Evolutionary conservation across 805 yeast genomes (phyloP).

Genomic region (Cyberlindnera japonica): DNA sequence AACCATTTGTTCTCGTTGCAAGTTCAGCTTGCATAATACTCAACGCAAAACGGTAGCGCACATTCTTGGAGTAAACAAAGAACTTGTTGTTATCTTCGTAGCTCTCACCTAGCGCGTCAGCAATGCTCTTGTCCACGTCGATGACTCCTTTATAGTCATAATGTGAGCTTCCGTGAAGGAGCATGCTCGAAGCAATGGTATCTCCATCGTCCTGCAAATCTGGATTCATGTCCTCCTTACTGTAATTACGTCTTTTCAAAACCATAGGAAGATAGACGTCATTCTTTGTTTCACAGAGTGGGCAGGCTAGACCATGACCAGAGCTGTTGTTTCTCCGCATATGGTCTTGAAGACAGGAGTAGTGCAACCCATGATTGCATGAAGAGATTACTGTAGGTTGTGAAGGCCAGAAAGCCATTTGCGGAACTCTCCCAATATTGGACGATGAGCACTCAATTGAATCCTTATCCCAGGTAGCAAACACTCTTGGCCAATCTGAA

Average conservation of each 20-base stretch:
- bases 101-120: conserved; percentile 1
- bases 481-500: conserved; percentile 12
- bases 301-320: conserved; percentile 51
- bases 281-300: conserved; percentile 83
- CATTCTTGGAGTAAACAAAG: background rate
- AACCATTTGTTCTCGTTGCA: conserved; percentile 46
- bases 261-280: conserved; percentile 68
- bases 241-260: conserved; percentile 27
- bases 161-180: background rate
- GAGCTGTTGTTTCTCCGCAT: conserved; percentile 53
- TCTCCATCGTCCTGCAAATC: background rate
- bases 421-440: conserved; percentile 27
- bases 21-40: conserved; percentile 59
- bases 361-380: conserved; percentile 95
- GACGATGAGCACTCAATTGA: conserved; percentile 21
- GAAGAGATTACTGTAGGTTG: conserved; percentile 36
- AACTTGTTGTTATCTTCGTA: background rate
- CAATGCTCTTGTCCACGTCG: conserved; percentile 6
- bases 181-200: background rate
- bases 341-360: conserved; percentile 66
- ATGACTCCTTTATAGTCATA: conserved; percentile 2
- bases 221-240: conserved; percentile 24
- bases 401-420: background rate
- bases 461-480: conserved; percentile 24
- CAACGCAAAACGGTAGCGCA: conserved; percentile 34